Evolutionary conservation across 148 eudicot species (phyloP).

Genomic region (Euryodendron excelsum): DNA sequence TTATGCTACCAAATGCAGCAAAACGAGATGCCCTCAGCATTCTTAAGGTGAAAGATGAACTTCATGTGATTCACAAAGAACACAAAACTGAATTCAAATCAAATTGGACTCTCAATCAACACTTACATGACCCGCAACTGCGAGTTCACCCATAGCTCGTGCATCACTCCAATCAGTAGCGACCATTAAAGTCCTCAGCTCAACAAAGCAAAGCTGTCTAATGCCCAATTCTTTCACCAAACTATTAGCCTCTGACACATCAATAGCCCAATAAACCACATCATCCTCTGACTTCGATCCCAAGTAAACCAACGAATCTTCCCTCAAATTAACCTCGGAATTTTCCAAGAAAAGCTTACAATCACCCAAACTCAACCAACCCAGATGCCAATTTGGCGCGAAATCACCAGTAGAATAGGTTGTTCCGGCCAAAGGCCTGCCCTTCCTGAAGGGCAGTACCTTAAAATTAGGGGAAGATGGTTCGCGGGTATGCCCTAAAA

Average conservation of each 20-base stretch:
- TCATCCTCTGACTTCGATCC: slow-evolving; percentile 57
- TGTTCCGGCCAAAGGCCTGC: slow-evolving; percentile 67
- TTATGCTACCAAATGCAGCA: background rate
- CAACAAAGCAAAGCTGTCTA: slow-evolving; percentile 60
- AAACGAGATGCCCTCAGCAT: background rate
- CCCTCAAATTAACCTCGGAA: slow-evolving; percentile 49
- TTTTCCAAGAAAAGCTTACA: slow-evolving; percentile 44
- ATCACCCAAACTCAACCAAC: slow-evolving; percentile 79
- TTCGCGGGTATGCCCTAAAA: slow-evolving; percentile 35
- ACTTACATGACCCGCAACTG: slow-evolving; percentile 94
- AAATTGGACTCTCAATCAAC: background rate
- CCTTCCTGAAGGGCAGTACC: slow-evolving; percentile 78
- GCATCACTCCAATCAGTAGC: slow-evolving; percentile 95
- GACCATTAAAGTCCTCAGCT: slow-evolving; percentile 96
- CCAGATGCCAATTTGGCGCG: slow-evolving; percentile 72
- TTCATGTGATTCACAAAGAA: background rate
- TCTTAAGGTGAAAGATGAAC: background rate
- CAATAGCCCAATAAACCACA: slow-evolving; percentile 76
- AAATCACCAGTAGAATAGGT: slow-evolving; percentile 35
- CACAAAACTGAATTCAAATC: background rate
- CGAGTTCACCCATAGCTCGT: slow-evolving; percentile 70
- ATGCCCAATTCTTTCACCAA: slow-evolving; percentile 59
- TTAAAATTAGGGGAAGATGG: slow-evolving; percentile 54
- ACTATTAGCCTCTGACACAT: slow-evolving; percentile 51
- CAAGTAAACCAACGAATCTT: slow-evolving; percentile 70